Percentiles rank a stretch among this genome's conserved stretches.
Evolutionary conservation across 2,329 filamentous ascomycete genomes (phyloP).

Genomic region (Geosmithia morbida): DNA sequence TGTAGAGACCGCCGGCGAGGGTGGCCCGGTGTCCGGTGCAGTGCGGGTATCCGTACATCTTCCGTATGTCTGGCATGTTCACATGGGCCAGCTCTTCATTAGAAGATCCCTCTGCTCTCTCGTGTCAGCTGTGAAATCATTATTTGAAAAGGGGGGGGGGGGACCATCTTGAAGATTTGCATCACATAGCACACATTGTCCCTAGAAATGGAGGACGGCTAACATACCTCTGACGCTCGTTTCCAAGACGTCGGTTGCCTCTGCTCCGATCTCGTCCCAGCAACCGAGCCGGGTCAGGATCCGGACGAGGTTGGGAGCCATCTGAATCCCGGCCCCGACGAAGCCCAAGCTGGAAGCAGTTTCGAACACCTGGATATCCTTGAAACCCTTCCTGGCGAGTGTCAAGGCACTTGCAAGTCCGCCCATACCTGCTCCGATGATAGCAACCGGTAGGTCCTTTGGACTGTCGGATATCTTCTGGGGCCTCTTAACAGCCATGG

Average conservation of each 20-base stretch:
- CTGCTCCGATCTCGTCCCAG: conserved; percentile 56
- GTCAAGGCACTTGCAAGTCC: conserved; percentile 59
- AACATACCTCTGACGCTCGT: conserved; percentile 55
- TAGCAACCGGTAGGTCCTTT: conserved; percentile 19
- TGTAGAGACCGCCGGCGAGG: conserved; percentile 53
- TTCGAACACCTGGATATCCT: conserved; percentile 60
- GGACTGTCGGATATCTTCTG: neutral
- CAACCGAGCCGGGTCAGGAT: conserved; percentile 62
- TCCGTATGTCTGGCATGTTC: conserved; percentile 49
- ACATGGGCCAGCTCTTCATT: conserved; percentile 59
- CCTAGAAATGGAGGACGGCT: neutral
- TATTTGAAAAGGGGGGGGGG: too few species aligned
- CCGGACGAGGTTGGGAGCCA: conserved; percentile 68
- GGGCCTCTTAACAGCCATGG: too few species aligned
- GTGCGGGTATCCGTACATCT: conserved; percentile 60
- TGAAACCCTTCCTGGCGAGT: conserved; percentile 64
- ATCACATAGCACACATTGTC: too few species aligned
- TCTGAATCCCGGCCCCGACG: conserved; percentile 71
- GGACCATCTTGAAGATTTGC: too few species aligned
- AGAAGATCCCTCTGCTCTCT: conserved; percentile 44
- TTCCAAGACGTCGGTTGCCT: conserved; percentile 55
- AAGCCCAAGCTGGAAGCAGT: conserved; percentile 61
- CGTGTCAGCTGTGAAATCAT: too few species aligned
- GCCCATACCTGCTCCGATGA: conserved; percentile 53
- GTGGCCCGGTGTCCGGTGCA: conserved; percentile 68